phyloP scores from a whole-genome alignment of 805 yeast species.

The Teunomyces gatunensis region DNA sequence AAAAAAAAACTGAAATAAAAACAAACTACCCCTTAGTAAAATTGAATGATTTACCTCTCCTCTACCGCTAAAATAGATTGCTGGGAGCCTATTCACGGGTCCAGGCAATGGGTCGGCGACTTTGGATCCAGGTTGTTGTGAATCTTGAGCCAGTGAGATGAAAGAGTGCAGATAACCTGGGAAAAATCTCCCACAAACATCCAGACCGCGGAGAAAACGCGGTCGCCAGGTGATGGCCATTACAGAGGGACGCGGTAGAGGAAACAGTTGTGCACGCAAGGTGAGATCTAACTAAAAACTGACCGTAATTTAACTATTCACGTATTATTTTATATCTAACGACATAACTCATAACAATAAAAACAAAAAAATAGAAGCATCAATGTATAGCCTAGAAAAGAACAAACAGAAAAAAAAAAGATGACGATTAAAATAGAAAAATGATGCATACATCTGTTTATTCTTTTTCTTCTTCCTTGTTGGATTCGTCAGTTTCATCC shows the following conservation, averaged over 20 bases:
- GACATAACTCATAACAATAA: conserved; percentile 4
- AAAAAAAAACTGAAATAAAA: background rate
- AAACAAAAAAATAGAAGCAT: conserved; percentile 1
- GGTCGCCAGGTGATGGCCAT: no score
- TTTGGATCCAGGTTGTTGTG: background rate
- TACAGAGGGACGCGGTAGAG: no score
- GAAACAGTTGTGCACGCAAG: no score
- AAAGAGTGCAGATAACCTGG: background rate
- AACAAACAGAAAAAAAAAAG: background rate
- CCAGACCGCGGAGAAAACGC: background rate
- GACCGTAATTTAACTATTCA: background rate
- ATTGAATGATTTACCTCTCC: background rate
- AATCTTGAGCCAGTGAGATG: background rate
- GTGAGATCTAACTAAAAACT: no score
- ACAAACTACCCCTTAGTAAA: background rate
- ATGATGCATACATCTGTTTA: conserved; percentile 1
- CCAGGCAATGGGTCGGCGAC: background rate
- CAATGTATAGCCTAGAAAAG: conserved; percentile 1
- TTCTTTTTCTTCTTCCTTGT: conserved; percentile 6
- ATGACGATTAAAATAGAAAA: conserved; percentile 1
- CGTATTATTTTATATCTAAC: conserved; percentile 3
- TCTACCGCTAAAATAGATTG: background rate
- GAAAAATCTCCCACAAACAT: background rate
- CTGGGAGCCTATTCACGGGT: background rate
- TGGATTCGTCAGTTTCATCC: conserved; percentile 2